Percentiles rank a stretch among this genome's conserved stretches.
Conservation (phyloP, 1,139 yeast genomes). For the Yamadazyma sp. region DNA sequence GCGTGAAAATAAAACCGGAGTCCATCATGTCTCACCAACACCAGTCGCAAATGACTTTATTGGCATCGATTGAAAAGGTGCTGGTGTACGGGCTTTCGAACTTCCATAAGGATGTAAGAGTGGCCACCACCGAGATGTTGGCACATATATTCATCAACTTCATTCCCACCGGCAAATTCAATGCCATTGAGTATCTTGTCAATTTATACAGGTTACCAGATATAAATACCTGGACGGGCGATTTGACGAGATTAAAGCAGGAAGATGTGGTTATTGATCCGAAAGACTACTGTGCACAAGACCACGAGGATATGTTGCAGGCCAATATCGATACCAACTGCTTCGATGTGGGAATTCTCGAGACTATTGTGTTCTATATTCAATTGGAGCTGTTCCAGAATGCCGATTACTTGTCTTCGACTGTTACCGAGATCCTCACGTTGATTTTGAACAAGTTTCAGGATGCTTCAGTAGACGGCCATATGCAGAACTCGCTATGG, state of each 20-base stretch:
- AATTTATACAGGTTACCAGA: constrained; percentile 30
- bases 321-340: constrained; percentile 21
- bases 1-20: constrained; percentile 46
- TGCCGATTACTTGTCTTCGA: constrained; percentile 34
- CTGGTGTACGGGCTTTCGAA: constrained; percentile 33
- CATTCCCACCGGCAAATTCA: constrained; percentile 42
- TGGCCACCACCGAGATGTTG: constrained; percentile 38
- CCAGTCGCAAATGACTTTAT: constrained; percentile 32
- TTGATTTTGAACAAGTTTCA: constrained; percentile 30
- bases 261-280: constrained; percentile 9
- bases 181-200: constrained; percentile 35
- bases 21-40: constrained; percentile 43
- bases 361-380: constrained; percentile 35
- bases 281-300: constrained; percentile 6
- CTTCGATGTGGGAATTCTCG: constrained; percentile 34
- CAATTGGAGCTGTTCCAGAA: constrained; percentile 47
- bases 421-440: constrained; percentile 31
- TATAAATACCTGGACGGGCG: constrained; percentile 24
- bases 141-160: constrained; percentile 37
- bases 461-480: constrained; percentile 20
- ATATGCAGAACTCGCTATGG: constrained; percentile 39
- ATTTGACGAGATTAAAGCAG: constrained; percentile 15
- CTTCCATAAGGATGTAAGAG: constrained; percentile 35
- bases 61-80: constrained; percentile 32
- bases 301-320: constrained; percentile 12